Percentiles rank a stretch among this genome's conserved stretches.
phyloP scores from a whole-genome alignment of 305 asterid species.

The Withania somnifera region DNA sequence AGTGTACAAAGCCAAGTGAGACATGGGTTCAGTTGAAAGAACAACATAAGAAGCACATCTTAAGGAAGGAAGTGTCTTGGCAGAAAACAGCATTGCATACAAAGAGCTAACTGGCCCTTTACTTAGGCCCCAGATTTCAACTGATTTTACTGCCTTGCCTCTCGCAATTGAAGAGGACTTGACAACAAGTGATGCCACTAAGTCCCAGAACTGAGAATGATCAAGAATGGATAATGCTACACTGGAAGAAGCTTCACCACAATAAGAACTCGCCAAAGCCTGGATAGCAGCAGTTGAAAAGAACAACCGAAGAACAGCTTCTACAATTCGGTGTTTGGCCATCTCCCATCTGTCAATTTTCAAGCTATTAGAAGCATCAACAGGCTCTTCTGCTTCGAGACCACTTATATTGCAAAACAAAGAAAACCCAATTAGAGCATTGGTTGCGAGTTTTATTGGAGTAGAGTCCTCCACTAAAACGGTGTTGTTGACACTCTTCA shows the following conservation, averaged over 20 bases:
- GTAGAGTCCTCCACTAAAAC: slow-evolving; percentile 38
- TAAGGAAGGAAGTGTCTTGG: slow-evolving; percentile 63
- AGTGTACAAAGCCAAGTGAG: slow-evolving; percentile 39
- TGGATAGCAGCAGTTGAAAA: slow-evolving; percentile 77
- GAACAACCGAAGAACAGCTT: slow-evolving; percentile 81
- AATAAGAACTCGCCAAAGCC: slow-evolving; percentile 48
- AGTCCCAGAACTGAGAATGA: slow-evolving; percentile 77
- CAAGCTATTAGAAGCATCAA: slow-evolving; percentile 33
- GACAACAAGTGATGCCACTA: slow-evolving; percentile 62
- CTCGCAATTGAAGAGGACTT: slow-evolving; percentile 78
- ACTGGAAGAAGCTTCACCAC: slow-evolving; percentile 49
- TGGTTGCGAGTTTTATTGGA: slow-evolving; percentile 55
- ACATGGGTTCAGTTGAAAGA: slow-evolving; percentile 71
- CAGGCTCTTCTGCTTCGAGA: slow-evolving; percentile 28
- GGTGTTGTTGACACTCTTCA: slow-evolving; percentile 32
- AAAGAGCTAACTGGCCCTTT: slow-evolving; percentile 82
- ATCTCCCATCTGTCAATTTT: slow-evolving; percentile 67
- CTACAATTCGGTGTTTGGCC: slow-evolving; percentile 64
- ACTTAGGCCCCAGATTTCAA: slow-evolving; percentile 91
- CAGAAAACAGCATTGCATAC: slow-evolving; percentile 72
- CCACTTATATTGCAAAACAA: slow-evolving; percentile 38
- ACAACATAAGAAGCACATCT: slow-evolving; percentile 81
- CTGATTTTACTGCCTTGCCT: slow-evolving; percentile 78
- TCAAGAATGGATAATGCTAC: slow-evolving; percentile 61
- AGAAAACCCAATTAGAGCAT: slow-evolving; percentile 80